phyloP scores from a whole-genome alignment of 371 early-diverging fungal genomes.

The Dentiscutata heterogama region DNA sequence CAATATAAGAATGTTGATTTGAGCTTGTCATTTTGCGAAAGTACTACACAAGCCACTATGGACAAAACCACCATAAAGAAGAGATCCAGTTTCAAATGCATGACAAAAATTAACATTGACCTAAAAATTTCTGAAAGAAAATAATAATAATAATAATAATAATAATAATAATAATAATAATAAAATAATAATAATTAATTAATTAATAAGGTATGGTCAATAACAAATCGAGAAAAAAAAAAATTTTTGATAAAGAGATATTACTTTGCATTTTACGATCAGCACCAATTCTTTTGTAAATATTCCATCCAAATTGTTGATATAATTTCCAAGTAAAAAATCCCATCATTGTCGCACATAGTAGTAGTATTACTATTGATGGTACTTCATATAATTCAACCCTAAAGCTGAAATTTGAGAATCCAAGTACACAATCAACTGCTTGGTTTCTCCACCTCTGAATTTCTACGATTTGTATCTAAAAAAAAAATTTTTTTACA shows the following conservation, averaged over 20 bases:
- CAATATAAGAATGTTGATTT: background rate
- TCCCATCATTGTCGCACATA: slow-evolving; percentile 3
- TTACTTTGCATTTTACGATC: slow-evolving; percentile 87
- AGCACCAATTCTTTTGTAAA: slow-evolving; percentile 95
- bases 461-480: slow-evolving; percentile 30
- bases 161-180: background rate
- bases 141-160: background rate
- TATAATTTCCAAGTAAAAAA: slow-evolving; percentile 60
- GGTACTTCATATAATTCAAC: background rate
- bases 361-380: slow-evolving; percentile 14
- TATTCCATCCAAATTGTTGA: slow-evolving; percentile 93
- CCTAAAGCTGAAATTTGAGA: too few relatives aligned
- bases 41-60: background rate
- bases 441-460: background rate
- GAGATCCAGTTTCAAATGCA: slow-evolving; percentile 23
- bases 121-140: background rate
- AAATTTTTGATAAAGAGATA: slow-evolving; percentile 22
- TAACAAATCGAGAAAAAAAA: too few relatives aligned
- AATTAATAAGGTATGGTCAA: background rate
- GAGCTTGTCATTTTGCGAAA: background rate
- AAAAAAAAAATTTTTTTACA: background rate
- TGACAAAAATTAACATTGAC: slow-evolving; percentile 39
- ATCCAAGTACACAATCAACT: background rate
- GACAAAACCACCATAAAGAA: slow-evolving; percentile 22
- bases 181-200: background rate